These are phyloP conservation scores for Botrytis pseudocinerea DNA, from an alignment of 2,329 filamentous ascomycete species.

Conservation along the genomic window DNA sequence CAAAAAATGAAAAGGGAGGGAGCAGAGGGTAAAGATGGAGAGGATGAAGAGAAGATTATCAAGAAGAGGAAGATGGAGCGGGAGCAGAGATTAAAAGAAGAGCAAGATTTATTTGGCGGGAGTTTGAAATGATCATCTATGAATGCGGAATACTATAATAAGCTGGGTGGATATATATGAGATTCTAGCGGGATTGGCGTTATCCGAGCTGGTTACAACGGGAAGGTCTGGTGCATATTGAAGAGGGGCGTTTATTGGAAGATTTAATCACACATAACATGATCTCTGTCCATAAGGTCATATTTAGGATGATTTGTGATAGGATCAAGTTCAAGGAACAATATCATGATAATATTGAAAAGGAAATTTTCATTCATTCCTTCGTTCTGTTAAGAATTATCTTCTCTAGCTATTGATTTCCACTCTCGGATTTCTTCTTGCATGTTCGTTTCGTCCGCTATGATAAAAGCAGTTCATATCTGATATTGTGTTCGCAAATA, in stretches of 20 bases:
- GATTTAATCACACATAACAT: background rate
- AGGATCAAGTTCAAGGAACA: conserved; percentile 2
- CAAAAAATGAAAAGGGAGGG: conserved; percentile 57
- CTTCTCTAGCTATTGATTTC: background rate
- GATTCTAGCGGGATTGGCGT: conserved; percentile 34
- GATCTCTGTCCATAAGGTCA: background rate
- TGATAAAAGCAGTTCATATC: conserved; percentile 7
- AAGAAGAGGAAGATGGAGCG: conserved; percentile 48
- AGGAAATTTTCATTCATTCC: conserved; percentile 5
- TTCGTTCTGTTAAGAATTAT: background rate
- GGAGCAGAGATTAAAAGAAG: conserved; percentile 41
- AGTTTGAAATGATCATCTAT: conserved; percentile 27
- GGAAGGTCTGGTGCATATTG: background rate
- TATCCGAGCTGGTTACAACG: background rate
- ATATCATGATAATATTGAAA: background rate
- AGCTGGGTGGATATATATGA: conserved; percentile 10
- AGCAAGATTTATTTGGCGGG: conserved; percentile 41
- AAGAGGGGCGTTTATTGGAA: conserved; percentile 5
- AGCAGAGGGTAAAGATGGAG: conserved; percentile 31
- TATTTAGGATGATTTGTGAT: conserved; percentile 4
- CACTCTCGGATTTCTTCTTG: background rate
- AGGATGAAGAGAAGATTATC: conserved; percentile 35
- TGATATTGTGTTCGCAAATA: background rate
- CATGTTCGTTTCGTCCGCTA: background rate
- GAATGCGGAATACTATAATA: conserved; percentile 22